Evolutionary conservation across 2,329 filamentous ascomycete species (phyloP).

Genomic region (Arthroderma sp.): DNA sequence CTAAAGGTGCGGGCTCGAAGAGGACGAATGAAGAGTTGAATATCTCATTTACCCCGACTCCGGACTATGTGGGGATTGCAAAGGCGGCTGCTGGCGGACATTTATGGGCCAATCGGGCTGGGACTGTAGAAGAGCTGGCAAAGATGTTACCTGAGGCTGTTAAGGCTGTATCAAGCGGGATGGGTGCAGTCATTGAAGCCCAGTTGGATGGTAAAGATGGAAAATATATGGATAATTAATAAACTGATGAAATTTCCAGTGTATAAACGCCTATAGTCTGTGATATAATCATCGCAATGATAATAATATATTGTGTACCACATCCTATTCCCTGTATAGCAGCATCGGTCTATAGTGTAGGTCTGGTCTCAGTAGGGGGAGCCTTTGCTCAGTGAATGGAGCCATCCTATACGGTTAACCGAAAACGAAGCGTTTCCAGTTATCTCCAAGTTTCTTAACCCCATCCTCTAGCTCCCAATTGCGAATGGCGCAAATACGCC

Average conservation of each 20-base stretch:
- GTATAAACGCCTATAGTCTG: neutral
- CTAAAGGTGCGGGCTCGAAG: conserved; percentile 48
- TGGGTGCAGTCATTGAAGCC: conserved; percentile 49
- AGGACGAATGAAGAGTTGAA: conserved; percentile 52
- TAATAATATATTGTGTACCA: neutral
- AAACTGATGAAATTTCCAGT: neutral
- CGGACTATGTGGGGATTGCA: conserved; percentile 56
- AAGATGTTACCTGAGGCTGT: conserved; percentile 45
- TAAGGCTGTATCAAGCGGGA: conserved; percentile 43
- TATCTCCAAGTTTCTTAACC: conserved; percentile 51
- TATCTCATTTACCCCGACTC: conserved; percentile 52
- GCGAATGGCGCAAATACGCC: conserved; percentile 64
- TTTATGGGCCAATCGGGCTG: conserved; percentile 47
- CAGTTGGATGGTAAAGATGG: conserved; percentile 45
- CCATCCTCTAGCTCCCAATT: conserved; percentile 66
- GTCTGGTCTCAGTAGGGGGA: no score
- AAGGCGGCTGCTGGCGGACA: conserved; percentile 51
- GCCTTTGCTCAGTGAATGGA: neutral
- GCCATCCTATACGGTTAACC: conserved; percentile 30
- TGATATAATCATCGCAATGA: neutral
- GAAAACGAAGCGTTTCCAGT: conserved; percentile 67
- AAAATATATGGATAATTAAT: conserved; percentile 33
- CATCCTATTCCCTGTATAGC: no score
- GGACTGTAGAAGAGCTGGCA: conserved; percentile 43
- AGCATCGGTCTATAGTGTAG: no score